A percentile compares a stretch with the other conserved stretches of the same genome.
phyloP scores from a whole-genome alignment of 2,329 filamentous ascomycete genomes.

The Myotisia sp. region DNA sequence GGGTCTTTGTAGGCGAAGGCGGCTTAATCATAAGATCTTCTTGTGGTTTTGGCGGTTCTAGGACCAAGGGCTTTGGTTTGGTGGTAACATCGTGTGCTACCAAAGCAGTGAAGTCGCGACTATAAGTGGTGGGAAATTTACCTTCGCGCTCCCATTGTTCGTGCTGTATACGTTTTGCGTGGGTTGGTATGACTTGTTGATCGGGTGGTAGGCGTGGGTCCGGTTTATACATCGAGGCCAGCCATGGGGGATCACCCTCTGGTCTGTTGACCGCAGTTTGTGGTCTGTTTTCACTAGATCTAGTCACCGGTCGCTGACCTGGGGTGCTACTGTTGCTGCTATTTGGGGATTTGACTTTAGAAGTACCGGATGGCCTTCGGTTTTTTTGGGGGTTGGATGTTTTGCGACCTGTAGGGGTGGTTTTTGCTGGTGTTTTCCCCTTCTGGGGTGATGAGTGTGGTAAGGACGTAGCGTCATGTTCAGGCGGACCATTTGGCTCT shows the following conservation, averaged over 20 bases:
- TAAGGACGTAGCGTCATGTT: neutral
- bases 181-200: conserved; percentile 86
- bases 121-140: conserved; percentile 70
- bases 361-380: conserved; percentile 26
- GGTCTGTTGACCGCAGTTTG: conserved; percentile 51
- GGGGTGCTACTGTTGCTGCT: conserved; percentile 23
- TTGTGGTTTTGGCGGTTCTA: neutral
- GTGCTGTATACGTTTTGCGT: conserved; percentile 79
- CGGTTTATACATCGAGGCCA: conserved; percentile 86
- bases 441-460: conserved; percentile 16
- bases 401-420: conserved; percentile 24
- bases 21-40: too few relatives aligned
- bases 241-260: conserved; percentile 92
- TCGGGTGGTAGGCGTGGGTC: conserved; percentile 88
- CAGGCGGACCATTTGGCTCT: conserved; percentile 3
- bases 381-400: conserved; percentile 25
- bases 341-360: conserved; percentile 23
- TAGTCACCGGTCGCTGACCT: conserved; percentile 46
- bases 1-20: conserved; percentile 21
- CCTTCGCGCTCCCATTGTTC: conserved; percentile 92
- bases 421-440: conserved; percentile 17
- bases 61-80: conserved; percentile 2
- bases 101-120: conserved; percentile 72
- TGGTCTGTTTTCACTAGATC: conserved; percentile 42
- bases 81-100: too few relatives aligned